Conservation (phyloP, 1,284 basidiomycete species). For the Sphaerobolus stellatus region DNA sequence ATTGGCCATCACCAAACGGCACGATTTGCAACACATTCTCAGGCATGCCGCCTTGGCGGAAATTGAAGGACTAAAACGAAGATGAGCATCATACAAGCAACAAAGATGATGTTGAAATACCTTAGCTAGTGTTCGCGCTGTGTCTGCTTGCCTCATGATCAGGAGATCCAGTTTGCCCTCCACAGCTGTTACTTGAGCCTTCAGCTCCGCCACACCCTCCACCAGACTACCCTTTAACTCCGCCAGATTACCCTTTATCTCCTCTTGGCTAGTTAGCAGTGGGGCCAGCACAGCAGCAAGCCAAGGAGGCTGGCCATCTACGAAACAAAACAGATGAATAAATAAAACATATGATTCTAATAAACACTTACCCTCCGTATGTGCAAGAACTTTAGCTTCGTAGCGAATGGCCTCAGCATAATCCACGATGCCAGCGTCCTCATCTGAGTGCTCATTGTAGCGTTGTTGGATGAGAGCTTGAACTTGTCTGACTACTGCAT, state of each 20-base stretch:
- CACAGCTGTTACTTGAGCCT: too few species aligned
- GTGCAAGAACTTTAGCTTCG: not conserved
- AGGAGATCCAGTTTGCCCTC: not conserved
- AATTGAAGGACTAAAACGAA: not conserved
- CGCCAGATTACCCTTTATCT: too few species aligned
- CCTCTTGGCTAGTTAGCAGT: not conserved
- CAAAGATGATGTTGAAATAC: not conserved
- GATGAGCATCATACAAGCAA: not conserved
- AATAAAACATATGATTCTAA: not conserved
- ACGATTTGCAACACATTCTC: not conserved
- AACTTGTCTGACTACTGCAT: too few species aligned
- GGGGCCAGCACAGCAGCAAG: not conserved
- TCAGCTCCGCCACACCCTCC: too few species aligned
- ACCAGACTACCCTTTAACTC: too few species aligned
- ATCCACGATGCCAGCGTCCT: not conserved
- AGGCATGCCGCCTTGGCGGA: not conserved
- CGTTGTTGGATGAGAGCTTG: too few species aligned
- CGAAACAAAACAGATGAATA: not conserved
- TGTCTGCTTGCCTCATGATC: not conserved
- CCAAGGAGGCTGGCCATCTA: not conserved
- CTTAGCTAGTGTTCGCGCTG: not conserved
- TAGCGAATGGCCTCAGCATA: not conserved
- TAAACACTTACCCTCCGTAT: not conserved
- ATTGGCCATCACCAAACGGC: not conserved
- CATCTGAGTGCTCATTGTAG: too few species aligned